phyloP scores from a whole-genome alignment of 2,329 filamentous ascomycete genomes.

The Bimuria novae-zelandiae region DNA sequence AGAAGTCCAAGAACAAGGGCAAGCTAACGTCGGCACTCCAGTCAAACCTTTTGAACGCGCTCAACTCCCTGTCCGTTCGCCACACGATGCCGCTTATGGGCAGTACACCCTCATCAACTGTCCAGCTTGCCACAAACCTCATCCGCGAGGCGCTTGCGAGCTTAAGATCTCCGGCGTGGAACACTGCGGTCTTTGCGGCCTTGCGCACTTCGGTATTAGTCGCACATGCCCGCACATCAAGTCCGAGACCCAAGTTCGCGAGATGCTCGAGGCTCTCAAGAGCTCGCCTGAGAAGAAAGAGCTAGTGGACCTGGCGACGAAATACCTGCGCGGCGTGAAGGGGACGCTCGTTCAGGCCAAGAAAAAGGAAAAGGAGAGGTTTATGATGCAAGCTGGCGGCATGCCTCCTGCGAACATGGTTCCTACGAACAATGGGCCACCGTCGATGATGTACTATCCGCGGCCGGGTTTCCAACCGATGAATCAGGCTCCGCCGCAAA shows the following conservation, averaged over 20 bases:
- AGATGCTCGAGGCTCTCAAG: slow-evolving; percentile 67
- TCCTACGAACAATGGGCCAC: not conserved
- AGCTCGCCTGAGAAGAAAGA: slow-evolving; percentile 60
- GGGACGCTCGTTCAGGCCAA: slow-evolving; percentile 59
- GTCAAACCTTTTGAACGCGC: slow-evolving; percentile 42
- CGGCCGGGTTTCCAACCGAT: not conserved
- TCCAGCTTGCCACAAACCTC: slow-evolving; percentile 58
- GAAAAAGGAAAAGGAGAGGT: slow-evolving; percentile 47
- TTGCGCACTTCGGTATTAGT: slow-evolving; percentile 64
- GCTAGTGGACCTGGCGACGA: slow-evolving; percentile 58
- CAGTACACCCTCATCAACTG: slow-evolving; percentile 46
- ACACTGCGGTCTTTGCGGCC: slow-evolving; percentile 64
- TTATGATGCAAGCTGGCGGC: slow-evolving; percentile 1
- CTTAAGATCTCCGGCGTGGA: slow-evolving; percentile 64
- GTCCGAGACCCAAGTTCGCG: slow-evolving; percentile 65
- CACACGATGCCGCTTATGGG: slow-evolving; percentile 28
- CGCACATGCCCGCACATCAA: slow-evolving; percentile 66
- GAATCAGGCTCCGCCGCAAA: not conserved
- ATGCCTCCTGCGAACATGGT: not conserved
- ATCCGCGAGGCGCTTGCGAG: slow-evolving; percentile 63
- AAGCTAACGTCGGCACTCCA: slow-evolving; percentile 21
- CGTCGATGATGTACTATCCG: not conserved
- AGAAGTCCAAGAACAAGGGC: not conserved
- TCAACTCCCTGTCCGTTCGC: slow-evolving; percentile 32
- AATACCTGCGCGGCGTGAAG: slow-evolving; percentile 62